phyloP scores from a whole-genome alignment of 2,329 filamentous ascomycete species.

The Graphium sp. region DNA sequence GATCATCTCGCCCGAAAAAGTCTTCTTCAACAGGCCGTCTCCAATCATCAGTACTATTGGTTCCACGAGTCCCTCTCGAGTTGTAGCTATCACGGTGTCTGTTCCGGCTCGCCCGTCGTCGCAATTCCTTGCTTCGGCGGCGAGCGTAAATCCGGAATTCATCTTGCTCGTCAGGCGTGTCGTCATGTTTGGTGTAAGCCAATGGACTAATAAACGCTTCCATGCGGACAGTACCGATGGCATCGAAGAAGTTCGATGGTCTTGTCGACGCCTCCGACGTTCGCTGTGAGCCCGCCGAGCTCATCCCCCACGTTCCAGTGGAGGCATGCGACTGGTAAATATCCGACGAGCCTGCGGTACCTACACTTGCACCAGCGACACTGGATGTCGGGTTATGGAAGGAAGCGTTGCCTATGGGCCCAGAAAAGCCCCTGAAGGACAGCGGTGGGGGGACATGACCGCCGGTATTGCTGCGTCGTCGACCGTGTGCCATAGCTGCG shows the following conservation, averaged over 20 bases:
- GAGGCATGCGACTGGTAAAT: conserved; percentile 38
- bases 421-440: conserved; percentile 67
- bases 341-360: conserved; percentile 43
- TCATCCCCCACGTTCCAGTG: conserved; percentile 23
- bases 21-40: conserved; percentile 31
- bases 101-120: conserved; percentile 34
- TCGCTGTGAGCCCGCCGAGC: conserved; percentile 21
- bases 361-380: conserved; percentile 37
- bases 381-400: conserved; percentile 32
- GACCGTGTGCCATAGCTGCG: conserved; percentile 41
- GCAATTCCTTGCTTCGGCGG: conserved; percentile 36
- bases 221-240: conserved; percentile 85
- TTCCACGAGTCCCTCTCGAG: conserved; percentile 24
- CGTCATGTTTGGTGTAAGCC: conserved; percentile 27
- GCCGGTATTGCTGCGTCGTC: conserved; percentile 81
- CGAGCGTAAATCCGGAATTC: conserved; percentile 29
- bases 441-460: conserved; percentile 53
- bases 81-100: conserved; percentile 34
- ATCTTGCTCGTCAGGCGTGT: conserved; percentile 29
- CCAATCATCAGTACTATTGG: conserved; percentile 19
- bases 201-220: conserved; percentile 77
- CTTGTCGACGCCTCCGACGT: conserved; percentile 38
- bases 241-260: conserved; percentile 58
- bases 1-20: conserved; percentile 36
- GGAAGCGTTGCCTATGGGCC: conserved; percentile 23